These are phyloP conservation scores for Melanopsichium pennsylvanicum DNA, from an alignment of 1,284 basidiomycete genomes.

Conservation along the genomic window DNA sequence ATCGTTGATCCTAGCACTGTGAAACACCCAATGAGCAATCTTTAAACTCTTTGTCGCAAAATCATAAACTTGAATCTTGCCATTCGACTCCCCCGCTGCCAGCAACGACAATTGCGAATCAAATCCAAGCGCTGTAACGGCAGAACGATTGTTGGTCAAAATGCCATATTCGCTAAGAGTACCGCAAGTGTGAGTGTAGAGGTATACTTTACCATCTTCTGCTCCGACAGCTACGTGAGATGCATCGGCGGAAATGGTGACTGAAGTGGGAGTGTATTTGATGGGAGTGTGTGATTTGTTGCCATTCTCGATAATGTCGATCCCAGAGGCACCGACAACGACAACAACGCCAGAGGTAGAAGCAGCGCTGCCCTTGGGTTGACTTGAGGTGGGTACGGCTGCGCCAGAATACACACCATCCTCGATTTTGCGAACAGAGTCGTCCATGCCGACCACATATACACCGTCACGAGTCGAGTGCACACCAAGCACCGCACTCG, in stretches of 20 bases:
- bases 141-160: conserved; percentile 71
- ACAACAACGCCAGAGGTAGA: conserved; percentile 69
- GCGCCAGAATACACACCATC: conserved; percentile 22
- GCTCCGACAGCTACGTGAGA: conserved; percentile 76
- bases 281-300: conserved; percentile 33
- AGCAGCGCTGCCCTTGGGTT: conserved; percentile 72
- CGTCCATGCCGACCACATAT: conserved; percentile 49
- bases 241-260: conserved; percentile 70
- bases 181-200: conserved; percentile 32
- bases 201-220: conserved; percentile 65
- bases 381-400: conserved; percentile 69
- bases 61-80: conserved; percentile 82
- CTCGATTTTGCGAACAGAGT: conserved; percentile 38
- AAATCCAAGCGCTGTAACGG: conserved; percentile 80
- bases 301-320: conserved; percentile 71
- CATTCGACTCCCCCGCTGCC: conserved; percentile 75
- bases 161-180: conserved; percentile 50
- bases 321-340: conserved; percentile 73
- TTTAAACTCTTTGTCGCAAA: conserved; percentile 66
- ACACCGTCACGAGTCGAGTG: conserved; percentile 35
- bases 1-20: conserved; percentile 81
- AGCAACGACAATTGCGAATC: conserved; percentile 79
- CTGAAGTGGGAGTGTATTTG: conserved; percentile 47
- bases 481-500: conserved; percentile 76
- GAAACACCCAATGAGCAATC: conserved; percentile 78